Conservation (phyloP, 108 stramenopile genomes). For the Pseudonitzschia multiseries region DNA sequence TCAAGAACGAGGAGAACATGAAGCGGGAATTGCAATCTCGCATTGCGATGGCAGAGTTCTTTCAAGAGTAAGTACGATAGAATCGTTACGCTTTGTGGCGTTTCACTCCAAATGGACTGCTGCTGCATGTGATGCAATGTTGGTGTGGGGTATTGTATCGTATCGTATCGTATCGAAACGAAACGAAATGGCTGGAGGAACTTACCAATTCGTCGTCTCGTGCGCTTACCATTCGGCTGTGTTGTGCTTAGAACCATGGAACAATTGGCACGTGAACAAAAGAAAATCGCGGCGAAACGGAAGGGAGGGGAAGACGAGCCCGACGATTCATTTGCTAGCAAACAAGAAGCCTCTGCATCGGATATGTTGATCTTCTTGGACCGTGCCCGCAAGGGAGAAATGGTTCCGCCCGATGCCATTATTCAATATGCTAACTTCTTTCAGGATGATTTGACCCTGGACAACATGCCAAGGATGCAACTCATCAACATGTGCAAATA, state of each 20-base stretch:
- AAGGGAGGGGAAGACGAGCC: conserved; percentile 43
- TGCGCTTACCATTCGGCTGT: neutral
- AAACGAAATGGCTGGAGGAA: too few species aligned
- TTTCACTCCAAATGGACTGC: too few species aligned
- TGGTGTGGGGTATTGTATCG: too few species aligned
- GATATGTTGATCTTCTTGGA: conserved; percentile 91
- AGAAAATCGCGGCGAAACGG: conserved; percentile 58
- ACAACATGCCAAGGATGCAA: conserved; percentile 97
- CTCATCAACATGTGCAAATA: conserved; percentile 94
- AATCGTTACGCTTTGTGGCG: neutral
- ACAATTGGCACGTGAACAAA: conserved; percentile 85
- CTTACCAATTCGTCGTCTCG: neutral
- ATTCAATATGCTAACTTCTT: conserved; percentile 86
- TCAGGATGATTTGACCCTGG: conserved; percentile 96
- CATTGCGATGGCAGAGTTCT: conserved; percentile 95
- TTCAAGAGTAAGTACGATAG: conserved; percentile 87
- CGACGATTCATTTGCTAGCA: conserved; percentile 46
- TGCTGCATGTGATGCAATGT: too few species aligned
- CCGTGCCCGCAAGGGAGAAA: conserved; percentile 85
- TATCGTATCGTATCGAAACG: too few species aligned
- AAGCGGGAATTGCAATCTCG: conserved; percentile 93
- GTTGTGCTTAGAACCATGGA: conserved; percentile 62
- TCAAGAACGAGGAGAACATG: conserved; percentile 97
- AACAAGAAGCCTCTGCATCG: conserved; percentile 67
- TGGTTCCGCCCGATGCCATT: conserved; percentile 84